phyloP scores from a whole-genome alignment of 2,329 filamentous ascomycete species.

The Microsporum audouinii region DNA sequence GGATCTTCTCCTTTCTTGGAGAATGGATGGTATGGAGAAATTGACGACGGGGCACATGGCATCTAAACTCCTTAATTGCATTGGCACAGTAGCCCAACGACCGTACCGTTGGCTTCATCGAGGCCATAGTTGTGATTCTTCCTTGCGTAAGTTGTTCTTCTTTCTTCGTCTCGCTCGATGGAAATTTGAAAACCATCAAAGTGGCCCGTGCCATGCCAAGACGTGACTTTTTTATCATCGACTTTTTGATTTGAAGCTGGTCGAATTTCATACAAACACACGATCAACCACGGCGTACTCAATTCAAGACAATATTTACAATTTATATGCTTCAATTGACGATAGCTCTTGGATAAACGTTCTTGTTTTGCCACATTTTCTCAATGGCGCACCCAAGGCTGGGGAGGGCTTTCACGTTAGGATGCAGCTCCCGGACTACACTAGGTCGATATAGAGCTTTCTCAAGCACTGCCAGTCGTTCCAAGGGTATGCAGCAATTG shows the following conservation, averaged over 20 bases:
- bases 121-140: conserved; percentile 40
- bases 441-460: conserved; percentile 15
- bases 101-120: conserved; percentile 47
- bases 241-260: background rate
- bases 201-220: conserved; percentile 9
- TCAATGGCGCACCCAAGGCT: conserved; percentile 31
- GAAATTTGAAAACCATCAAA: conserved; percentile 2
- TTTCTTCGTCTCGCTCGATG: background rate
- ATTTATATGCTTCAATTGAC: background rate
- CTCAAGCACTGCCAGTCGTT: conserved; percentile 24
- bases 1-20: conserved; percentile 29
- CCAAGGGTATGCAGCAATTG: conserved; percentile 21
- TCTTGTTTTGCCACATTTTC: too few species aligned
- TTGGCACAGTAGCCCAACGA: conserved; percentile 61
- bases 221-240: conserved; percentile 16
- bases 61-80: conserved; percentile 44
- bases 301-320: background rate
- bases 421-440: conserved; percentile 24
- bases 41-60: conserved; percentile 38
- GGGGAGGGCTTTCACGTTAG: conserved; percentile 29
- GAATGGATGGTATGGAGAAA: conserved; percentile 42
- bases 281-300: background rate
- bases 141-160: background rate
- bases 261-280: background rate
- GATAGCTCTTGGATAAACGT: background rate